phyloP scores from a whole-genome alignment of 495 filamentous ascomycete genomes.

The Bryoglossum gracile region DNA sequence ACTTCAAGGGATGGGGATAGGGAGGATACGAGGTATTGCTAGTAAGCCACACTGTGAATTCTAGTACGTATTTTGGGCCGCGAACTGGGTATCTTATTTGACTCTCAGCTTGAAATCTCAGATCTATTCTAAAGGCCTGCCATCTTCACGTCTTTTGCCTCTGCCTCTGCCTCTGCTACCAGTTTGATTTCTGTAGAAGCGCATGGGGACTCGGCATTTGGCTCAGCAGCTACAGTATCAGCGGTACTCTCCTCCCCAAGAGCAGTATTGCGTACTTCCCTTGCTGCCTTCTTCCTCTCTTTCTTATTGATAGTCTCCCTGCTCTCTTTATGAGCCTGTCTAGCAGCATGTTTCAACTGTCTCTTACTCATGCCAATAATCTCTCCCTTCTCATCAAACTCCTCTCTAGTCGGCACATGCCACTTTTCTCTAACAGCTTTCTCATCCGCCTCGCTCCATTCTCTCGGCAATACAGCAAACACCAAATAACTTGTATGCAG shows the following conservation, averaged over 20 bases:
- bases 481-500: constrained; percentile 92
- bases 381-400: constrained; percentile 17
- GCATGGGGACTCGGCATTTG: constrained; percentile 23
- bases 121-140: no score
- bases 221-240: neutral
- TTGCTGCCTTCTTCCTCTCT: constrained; percentile 48
- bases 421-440: constrained; percentile 54
- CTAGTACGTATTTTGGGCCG: no score
- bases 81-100: no score
- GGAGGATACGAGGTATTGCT: no score
- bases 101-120: no score
- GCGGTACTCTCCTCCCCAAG: constrained; percentile 29
- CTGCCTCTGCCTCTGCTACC: no score
- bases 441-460: constrained; percentile 82
- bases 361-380: constrained; percentile 39
- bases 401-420: constrained; percentile 34
- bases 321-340: constrained; percentile 39
- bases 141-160: no score
- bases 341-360: constrained; percentile 48
- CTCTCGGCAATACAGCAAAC: constrained; percentile 80
- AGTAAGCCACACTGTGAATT: no score
- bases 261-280: constrained; percentile 31
- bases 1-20: no score
- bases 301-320: constrained; percentile 38
- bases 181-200: no score